These are phyloP conservation scores for Decorospora gaudefroyi DNA, from an alignment of 2,329 filamentous ascomycete species.

Conservation along the genomic window DNA sequence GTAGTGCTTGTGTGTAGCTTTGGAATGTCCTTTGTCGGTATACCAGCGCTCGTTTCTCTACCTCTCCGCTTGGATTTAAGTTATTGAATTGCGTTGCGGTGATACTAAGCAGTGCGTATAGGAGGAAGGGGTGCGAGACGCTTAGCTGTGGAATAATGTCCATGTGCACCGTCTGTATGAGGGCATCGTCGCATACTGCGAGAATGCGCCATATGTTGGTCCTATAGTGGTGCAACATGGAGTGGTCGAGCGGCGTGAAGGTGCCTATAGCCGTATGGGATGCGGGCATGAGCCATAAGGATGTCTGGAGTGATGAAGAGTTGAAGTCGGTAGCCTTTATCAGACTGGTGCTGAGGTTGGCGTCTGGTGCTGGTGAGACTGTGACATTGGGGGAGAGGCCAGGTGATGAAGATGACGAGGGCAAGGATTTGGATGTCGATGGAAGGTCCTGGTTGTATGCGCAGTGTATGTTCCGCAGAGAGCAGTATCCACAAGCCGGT, in stretches of 20 bases:
- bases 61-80: slow-evolving; percentile 16
- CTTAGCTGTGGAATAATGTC: slow-evolving; percentile 30
- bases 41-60: slow-evolving; percentile 19
- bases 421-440: slow-evolving; percentile 7
- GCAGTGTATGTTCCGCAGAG: slow-evolving; percentile 30
- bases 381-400: no score
- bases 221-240: slow-evolving; percentile 36
- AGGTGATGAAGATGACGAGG: neutral
- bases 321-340: slow-evolving; percentile 24
- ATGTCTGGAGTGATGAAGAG: slow-evolving; percentile 3
- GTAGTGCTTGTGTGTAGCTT: slow-evolving; percentile 32
- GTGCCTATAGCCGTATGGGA: slow-evolving; percentile 25
- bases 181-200: slow-evolving; percentile 25
- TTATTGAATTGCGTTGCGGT: slow-evolving; percentile 30
- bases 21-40: slow-evolving; percentile 38
- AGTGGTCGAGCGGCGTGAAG: slow-evolving; percentile 25
- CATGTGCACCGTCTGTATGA: slow-evolving; percentile 25
- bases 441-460: slow-evolving; percentile 25
- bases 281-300: slow-evolving; percentile 28
- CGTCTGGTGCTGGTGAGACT: neutral
- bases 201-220: slow-evolving; percentile 31
- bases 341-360: no score
- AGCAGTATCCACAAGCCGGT: slow-evolving; percentile 38
- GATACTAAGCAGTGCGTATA: slow-evolving; percentile 38
- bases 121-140: slow-evolving; percentile 29